A percentile compares a stretch with the other conserved stretches of the same genome.
Conservation (phyloP, 2,329 filamentous ascomycete species). For the Pseudogymnoascus sp. region DNA sequence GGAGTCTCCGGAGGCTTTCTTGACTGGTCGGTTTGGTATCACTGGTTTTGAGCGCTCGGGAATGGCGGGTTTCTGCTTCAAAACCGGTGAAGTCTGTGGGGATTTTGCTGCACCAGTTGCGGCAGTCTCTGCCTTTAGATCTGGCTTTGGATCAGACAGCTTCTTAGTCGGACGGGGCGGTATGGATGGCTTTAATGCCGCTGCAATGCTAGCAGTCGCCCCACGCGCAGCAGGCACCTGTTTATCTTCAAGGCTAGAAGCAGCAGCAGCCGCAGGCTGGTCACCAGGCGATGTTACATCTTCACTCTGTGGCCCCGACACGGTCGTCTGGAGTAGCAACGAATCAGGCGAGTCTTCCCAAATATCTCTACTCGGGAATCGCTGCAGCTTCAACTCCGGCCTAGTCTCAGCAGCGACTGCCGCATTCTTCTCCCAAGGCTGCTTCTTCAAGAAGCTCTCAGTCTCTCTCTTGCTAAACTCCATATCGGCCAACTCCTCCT, state of each 20-base stretch:
- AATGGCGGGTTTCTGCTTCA: conserved; percentile 24
- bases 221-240: conserved; percentile 20
- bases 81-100: conserved; percentile 20
- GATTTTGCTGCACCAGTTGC: conserved; percentile 15
- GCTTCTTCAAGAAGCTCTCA: conserved; percentile 46
- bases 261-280: conserved; percentile 26
- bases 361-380: conserved; percentile 86
- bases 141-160: conserved; percentile 28
- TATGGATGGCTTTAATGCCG: conserved; percentile 51
- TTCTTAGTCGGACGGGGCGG: conserved; percentile 41
- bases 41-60: conserved; percentile 33
- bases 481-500: conserved; percentile 56
- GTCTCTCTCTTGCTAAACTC: conserved; percentile 32
- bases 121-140: conserved; percentile 22
- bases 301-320: conserved; percentile 47
- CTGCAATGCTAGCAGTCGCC: conserved; percentile 27
- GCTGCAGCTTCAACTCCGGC: conserved; percentile 48
- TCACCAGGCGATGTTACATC: conserved; percentile 34
- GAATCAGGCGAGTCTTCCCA: conserved; percentile 94
- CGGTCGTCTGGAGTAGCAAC: conserved; percentile 67
- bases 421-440: conserved; percentile 40
- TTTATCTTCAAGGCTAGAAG: conserved; percentile 25
- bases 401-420: conserved; percentile 43
- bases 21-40: conserved; percentile 50
- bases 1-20: conserved; percentile 37